phyloP scores from a whole-genome alignment of 164 flowering plant species.

The Macadamia integrifolia region DNA sequence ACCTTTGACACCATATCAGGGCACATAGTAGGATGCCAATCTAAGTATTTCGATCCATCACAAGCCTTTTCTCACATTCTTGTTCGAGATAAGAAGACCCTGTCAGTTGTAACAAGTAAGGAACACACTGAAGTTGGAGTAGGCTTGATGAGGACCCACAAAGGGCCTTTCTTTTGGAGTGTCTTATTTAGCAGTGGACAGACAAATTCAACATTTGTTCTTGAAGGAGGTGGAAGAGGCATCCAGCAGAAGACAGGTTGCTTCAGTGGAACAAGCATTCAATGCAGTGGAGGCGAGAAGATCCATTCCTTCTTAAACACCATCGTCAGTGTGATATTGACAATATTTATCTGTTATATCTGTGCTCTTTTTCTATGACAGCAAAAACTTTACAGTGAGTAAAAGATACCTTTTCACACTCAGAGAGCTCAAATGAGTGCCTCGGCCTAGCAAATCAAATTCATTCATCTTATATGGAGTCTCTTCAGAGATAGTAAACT shows the following conservation, averaged over 20 bases:
- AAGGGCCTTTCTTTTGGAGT: conserved; percentile 75
- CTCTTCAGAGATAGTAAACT: conserved; percentile 34
- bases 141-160: conserved; percentile 47
- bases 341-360: too few relatives aligned
- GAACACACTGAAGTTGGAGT: conserved; percentile 65
- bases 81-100: conserved; percentile 32
- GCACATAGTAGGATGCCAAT: conserved; percentile 54
- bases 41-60: conserved; percentile 50
- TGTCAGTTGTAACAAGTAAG: conserved; percentile 43
- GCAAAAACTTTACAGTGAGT: too few relatives aligned
- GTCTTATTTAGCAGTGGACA: conserved; percentile 56
- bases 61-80: conserved; percentile 52
- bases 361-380: too few relatives aligned
- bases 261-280: conserved; percentile 52
- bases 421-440: not conserved
- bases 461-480: conserved; percentile 33
- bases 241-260: conserved; percentile 78
- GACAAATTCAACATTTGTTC: conserved; percentile 70
- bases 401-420: too few relatives aligned
- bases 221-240: conserved; percentile 65
- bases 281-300: conserved; percentile 33
- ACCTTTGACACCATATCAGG: conserved; percentile 66
- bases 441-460: not conserved
- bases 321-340: too few relatives aligned
- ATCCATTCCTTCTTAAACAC: too few relatives aligned